Conservation (phyloP, 371 early-diverging fungal genomes). For the Nosema muscidifuracis region DNA sequence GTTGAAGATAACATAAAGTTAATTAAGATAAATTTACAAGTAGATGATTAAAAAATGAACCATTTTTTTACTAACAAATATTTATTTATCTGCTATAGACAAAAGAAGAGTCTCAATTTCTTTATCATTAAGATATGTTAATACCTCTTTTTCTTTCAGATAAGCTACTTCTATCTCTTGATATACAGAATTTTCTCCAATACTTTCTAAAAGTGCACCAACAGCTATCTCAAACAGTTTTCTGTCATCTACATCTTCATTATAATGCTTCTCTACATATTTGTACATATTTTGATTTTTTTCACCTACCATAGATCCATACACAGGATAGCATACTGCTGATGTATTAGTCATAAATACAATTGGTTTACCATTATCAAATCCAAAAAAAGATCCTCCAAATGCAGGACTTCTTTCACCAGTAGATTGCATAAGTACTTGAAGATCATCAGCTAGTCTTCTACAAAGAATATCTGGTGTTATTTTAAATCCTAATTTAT, state of each 20-base stretch:
- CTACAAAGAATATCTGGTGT: slow-evolving; percentile 60
- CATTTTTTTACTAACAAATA: not conserved
- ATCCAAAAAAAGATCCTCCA: slow-evolving; percentile 57
- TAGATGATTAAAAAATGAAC: too few species aligned
- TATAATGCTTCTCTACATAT: slow-evolving; percentile 61
- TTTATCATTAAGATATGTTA: slow-evolving; percentile 36
- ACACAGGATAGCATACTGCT: slow-evolving; percentile 54
- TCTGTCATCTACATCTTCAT: slow-evolving; percentile 11
- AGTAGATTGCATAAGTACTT: slow-evolving; percentile 54
- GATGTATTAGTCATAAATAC: slow-evolving; percentile 62
- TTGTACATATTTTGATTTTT: slow-evolving; percentile 57
- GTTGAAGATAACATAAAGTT: too few species aligned
- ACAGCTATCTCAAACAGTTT: slow-evolving; percentile 51
- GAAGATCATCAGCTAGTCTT: slow-evolving; percentile 56
- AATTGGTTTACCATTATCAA: slow-evolving; percentile 46
- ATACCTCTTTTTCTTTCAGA: slow-evolving; percentile 18
- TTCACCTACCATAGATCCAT: slow-evolving; percentile 58
- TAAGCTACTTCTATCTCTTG: slow-evolving; percentile 58
- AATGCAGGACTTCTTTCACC: slow-evolving; percentile 51
- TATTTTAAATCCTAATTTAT: slow-evolving; percentile 52
- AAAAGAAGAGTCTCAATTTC: slow-evolving; percentile 58
- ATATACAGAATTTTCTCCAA: slow-evolving; percentile 57
- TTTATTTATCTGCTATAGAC: slow-evolving; percentile 59
- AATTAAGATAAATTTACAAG: too few species aligned
- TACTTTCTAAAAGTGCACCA: slow-evolving; percentile 53